phyloP scores from a whole-genome alignment of 768 basidiomycete genomes.

The Daedaleopsis nitida region DNA sequence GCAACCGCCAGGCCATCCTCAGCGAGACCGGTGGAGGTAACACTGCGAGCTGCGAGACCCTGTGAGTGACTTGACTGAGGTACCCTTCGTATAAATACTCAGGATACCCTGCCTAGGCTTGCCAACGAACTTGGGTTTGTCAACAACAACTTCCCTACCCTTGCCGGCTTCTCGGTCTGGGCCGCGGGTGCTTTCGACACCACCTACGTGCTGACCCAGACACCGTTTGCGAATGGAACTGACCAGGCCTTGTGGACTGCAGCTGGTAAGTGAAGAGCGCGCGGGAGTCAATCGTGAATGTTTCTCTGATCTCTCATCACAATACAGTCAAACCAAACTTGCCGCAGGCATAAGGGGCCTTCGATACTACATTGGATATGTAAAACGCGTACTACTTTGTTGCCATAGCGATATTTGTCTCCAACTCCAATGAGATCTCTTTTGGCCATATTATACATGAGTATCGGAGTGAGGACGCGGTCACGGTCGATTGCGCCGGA shows the following conservation, averaged over 20 bases:
- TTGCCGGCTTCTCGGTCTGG: conserved; percentile 58
- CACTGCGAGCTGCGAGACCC: conserved; percentile 38
- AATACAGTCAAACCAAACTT: neutral
- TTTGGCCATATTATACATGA: neutral
- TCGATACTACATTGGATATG: neutral
- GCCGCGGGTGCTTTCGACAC: conserved; percentile 54
- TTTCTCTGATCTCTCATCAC: neutral
- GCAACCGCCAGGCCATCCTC: conserved; percentile 45
- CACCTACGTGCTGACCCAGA: conserved; percentile 50
- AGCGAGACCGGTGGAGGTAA: conserved; percentile 49
- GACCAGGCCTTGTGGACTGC: conserved; percentile 49
- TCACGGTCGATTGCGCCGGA: too few relatives aligned
- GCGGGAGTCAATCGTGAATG: too few relatives aligned
- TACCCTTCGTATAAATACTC: neutral
- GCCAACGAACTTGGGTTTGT: conserved; percentile 47
- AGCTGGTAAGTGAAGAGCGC: conserved; percentile 44
- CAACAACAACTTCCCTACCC: conserved; percentile 42
- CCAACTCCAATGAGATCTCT: too few relatives aligned
- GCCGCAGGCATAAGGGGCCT: neutral
- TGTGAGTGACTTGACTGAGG: conserved; percentile 24
- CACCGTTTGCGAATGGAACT: conserved; percentile 48
- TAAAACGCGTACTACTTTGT: neutral
- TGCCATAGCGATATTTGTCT: too few relatives aligned
- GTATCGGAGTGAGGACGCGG: too few relatives aligned
- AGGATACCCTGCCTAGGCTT: conserved; percentile 31